Base-by-base conservation (phyloP, 2,329 filamentous ascomycete genomes). In the Sclerotiophoma versabilis region DNA sequence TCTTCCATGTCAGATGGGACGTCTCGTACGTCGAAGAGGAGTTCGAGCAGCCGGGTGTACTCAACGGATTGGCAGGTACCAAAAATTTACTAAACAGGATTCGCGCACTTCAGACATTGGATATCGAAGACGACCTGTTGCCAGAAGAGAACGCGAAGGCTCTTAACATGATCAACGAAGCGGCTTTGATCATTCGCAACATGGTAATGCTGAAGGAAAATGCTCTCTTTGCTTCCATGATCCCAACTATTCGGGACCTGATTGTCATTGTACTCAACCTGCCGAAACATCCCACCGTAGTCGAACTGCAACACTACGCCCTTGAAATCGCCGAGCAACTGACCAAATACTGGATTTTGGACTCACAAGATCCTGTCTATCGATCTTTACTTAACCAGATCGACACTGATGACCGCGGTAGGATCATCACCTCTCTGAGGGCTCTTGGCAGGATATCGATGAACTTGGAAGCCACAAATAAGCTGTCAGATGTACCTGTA, bases 201-300 rank as follows among this genome's bases (percentile, higher is more conserved):
- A 97, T 99, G 92, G 88, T 93, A n/a, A 90, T 96, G 75, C 80
- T 97, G 17, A 85, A 88, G 19, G 92, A 96, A 58, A 99, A 99
- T 70, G 93, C 93, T 0, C 78, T 83, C 20, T 95, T 92, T 71
- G 83, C 96, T 66, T 84, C 91, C 5, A 86, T 89, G 20, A 87
- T 93, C 56, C 85, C 85, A 14, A 82, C 92, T 1, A 79, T 96
- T 32, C 88, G 89, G 69, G 93, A 97, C 66, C 84, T 96, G 43
- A 80, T 98, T 50, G 90, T 91, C 68, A 90, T 98, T 58, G 82
- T 91, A 20, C 80, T 97, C 37, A 90, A 88, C 63, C 82, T 97
- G 2, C 93, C 93, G 2, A 79, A 84, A 10, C 84, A 88, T 58
- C 84, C 93, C 26, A 82, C 83, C 12, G 81, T 93, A 2, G 85